phyloP scores from a whole-genome alignment of 257 asterid species.

The Solanum chiquidenum region DNA sequence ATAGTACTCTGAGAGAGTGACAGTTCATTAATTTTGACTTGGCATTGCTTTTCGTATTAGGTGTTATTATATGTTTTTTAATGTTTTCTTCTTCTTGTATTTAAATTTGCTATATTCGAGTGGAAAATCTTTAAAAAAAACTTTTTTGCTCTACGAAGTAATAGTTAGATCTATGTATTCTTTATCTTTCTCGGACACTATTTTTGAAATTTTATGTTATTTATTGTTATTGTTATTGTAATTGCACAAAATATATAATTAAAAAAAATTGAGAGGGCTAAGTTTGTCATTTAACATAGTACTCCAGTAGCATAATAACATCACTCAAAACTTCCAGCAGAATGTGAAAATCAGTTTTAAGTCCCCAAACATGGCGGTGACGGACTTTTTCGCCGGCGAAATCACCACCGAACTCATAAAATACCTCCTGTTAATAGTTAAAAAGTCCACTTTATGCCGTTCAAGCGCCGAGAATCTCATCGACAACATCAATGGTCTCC shows the following conservation, averaged over 20 bases:
- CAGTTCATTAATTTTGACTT: too few species aligned
- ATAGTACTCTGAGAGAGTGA: too few species aligned
- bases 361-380: conserved; percentile 51
- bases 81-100: too few species aligned
- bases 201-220: too few species aligned
- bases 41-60: too few species aligned
- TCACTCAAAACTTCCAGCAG: background rate
- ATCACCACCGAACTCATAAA: conserved; percentile 77
- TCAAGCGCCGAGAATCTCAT: conserved; percentile 69
- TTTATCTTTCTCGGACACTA: too few species aligned
- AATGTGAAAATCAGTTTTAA: background rate
- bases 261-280: background rate
- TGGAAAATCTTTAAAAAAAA: too few species aligned
- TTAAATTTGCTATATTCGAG: too few species aligned
- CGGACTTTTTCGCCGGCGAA: conserved; percentile 85
- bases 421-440: conserved; percentile 40
- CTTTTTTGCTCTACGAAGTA: too few species aligned
- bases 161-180: too few species aligned
- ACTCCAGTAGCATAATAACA: background rate
- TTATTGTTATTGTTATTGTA: too few species aligned
- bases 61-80: too few species aligned
- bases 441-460: conserved; percentile 49
- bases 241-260: background rate
- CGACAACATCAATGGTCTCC: conserved; percentile 30
- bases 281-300: background rate